Percentiles rank a stretch among this genome's conserved stretches.
Conservation (phyloP, 441 rosid genomes). For the Metrosideros polymorpha region DNA sequence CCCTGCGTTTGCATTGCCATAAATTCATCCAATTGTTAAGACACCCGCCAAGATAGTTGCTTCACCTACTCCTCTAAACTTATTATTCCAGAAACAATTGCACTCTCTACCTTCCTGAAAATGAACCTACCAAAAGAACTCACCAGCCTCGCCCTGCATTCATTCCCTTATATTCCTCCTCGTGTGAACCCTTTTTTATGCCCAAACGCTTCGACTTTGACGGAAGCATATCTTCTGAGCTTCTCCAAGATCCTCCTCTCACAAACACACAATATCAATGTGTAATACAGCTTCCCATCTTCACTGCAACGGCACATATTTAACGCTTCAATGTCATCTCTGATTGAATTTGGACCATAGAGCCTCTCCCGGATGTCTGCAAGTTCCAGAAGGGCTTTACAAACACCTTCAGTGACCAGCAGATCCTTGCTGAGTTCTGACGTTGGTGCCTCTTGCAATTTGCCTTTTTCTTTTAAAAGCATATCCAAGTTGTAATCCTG, state of each 20-base stretch:
- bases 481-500: constrained; percentile 9
- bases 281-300: constrained; percentile 61
- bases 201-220: not conserved
- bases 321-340: constrained; percentile 42
- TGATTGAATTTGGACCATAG: constrained; percentile 33
- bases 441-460: constrained; percentile 12
- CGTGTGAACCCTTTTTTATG: no score
- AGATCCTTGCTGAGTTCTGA: constrained; percentile 29
- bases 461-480: constrained; percentile 23
- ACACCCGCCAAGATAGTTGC: not conserved
- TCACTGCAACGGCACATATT: constrained; percentile 17
- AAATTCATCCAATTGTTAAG: not conserved
- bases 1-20: not conserved
- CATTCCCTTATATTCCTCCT: not conserved
- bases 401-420: constrained; percentile 50
- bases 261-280: constrained; percentile 46
- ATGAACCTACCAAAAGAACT: not conserved
- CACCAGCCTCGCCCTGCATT: not conserved
- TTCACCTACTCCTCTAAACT: not conserved
- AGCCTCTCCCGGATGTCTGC: constrained; percentile 60
- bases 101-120: not conserved
- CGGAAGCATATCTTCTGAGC: constrained; percentile 39
- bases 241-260: constrained; percentile 72
- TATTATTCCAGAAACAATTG: not conserved
- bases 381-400: constrained; percentile 48